Conservation (phyloP, 1,139 yeast species). For the Debaryomyces singareniensis region DNA sequence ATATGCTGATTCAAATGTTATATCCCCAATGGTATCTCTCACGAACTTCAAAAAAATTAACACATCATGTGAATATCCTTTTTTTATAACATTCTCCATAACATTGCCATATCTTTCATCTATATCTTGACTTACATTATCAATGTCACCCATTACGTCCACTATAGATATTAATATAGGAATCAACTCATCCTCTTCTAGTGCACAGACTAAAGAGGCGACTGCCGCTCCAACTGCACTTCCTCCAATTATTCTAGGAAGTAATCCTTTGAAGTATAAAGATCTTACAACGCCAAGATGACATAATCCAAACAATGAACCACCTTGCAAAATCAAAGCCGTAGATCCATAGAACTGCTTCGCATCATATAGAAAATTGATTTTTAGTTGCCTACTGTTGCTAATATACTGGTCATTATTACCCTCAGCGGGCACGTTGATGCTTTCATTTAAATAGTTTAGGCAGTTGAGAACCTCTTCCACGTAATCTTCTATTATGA, state of each 20-base stretch:
- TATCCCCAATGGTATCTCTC: slow-evolving; percentile 66
- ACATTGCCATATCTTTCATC: slow-evolving; percentile 62
- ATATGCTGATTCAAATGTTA: slow-evolving; percentile 92
- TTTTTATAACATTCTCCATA: slow-evolving; percentile 58
- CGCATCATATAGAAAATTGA: slow-evolving; percentile 86
- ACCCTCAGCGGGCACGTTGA: slow-evolving; percentile 18
- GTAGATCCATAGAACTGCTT: slow-evolving; percentile 87
- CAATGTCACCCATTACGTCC: slow-evolving; percentile 47
- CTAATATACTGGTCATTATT: slow-evolving; percentile 29
- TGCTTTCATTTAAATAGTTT: slow-evolving; percentile 42
- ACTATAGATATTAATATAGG: slow-evolving; percentile 41
- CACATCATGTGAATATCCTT: slow-evolving; percentile 84
- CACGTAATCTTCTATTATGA: slow-evolving; percentile 80
- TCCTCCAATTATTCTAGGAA: slow-evolving; percentile 88
- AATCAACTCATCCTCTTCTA: slow-evolving; percentile 50
- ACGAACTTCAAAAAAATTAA: slow-evolving; percentile 75
- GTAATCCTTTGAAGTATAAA: slow-evolving; percentile 59
- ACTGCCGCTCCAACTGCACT: slow-evolving; percentile 93
- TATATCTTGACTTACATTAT: slow-evolving; percentile 45
- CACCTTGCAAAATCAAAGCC: slow-evolving; percentile 87
- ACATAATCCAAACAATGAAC: slow-evolving; percentile 86
- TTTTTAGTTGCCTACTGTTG: slow-evolving; percentile 54
- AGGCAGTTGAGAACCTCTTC: slow-evolving; percentile 69
- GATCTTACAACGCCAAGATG: slow-evolving; percentile 91
- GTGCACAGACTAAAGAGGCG: slow-evolving; percentile 76